These are phyloP conservation scores for Alternaria arbusti DNA, from an alignment of 2,329 filamentous ascomycete species.

Conservation along the genomic window DNA sequence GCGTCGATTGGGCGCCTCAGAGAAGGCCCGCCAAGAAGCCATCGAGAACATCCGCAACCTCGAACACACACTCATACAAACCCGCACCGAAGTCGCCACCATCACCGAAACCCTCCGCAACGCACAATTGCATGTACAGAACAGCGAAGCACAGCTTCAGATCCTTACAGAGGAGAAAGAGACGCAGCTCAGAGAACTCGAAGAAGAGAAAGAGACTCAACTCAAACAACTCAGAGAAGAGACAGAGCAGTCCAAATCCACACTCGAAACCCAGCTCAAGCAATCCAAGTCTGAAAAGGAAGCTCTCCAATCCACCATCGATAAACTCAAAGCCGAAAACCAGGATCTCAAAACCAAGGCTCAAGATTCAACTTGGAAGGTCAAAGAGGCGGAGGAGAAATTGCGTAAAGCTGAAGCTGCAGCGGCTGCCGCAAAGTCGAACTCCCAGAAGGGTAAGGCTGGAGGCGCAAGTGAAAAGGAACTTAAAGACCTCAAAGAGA, in stretches of 20 bases:
- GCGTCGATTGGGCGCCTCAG: conserved; percentile 29
- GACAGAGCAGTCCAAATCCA: conserved; percentile 13
- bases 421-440: background rate
- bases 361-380: conserved; percentile 50
- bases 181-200: background rate
- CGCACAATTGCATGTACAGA: conserved; percentile 32
- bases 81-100: conserved; percentile 33
- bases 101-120: conserved; percentile 29
- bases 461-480: conserved; percentile 15
- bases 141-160: conserved; percentile 43
- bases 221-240: conserved; percentile 1
- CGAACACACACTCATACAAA: conserved; percentile 32
- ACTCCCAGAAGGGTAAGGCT: background rate
- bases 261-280: background rate
- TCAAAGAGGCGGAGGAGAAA: conserved; percentile 57
- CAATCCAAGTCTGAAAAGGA: conserved; percentile 10
- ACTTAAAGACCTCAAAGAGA: conserved; percentile 56
- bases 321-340: conserved; percentile 20
- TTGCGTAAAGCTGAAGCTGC: background rate
- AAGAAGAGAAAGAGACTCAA: background rate
- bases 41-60: conserved; percentile 34
- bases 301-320: conserved; percentile 21
- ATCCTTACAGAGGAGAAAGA: conserved; percentile 46
- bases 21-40: conserved; percentile 36
- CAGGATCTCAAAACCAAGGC: conserved; percentile 49